These are phyloP conservation scores for Fistulifera solaris DNA, from an alignment of 108 stramenopile genomes.

Conservation along the genomic window DNA sequence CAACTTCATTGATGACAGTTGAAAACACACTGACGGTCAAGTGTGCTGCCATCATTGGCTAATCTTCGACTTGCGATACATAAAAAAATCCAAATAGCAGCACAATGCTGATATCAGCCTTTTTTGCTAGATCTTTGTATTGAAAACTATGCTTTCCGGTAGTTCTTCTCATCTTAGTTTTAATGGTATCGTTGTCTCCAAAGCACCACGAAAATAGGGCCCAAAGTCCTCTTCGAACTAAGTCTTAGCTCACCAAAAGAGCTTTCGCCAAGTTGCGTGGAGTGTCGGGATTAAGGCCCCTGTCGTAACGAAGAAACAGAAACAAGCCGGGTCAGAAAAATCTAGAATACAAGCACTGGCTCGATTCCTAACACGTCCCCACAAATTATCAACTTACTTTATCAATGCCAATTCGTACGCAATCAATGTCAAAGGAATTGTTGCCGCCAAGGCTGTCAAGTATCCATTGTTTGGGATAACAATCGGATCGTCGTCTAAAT, in stretches of 20 bases:
- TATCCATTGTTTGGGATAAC: constrained; percentile 94
- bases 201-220: too few species aligned
- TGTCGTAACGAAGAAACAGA: constrained; percentile 3
- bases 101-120: too few species aligned
- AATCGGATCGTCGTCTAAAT: constrained; percentile 83
- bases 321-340: too few species aligned
- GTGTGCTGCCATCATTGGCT: too few species aligned
- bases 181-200: too few species aligned
- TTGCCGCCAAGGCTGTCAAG: constrained; percentile 90
- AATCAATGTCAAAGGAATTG: constrained; percentile 91
- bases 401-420: constrained; percentile 97
- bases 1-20: too few species aligned
- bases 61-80: too few species aligned
- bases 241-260: constrained; percentile 95
- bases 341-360: constrained; percentile 7
- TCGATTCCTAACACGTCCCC: background rate
- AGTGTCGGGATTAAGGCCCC: constrained; percentile 95
- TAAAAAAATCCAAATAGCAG: too few species aligned
- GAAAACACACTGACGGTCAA: too few species aligned
- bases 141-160: too few species aligned
- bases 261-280: constrained; percentile 99
- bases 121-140: too few species aligned
- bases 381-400: constrained; percentile 31
- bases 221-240: background rate
- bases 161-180: too few species aligned